Evolutionary conservation across 176 grass and related monocot species (phyloP), one percentile per base, ranked within the genome.

Genomic region (Thalia dealbata): DNA sequence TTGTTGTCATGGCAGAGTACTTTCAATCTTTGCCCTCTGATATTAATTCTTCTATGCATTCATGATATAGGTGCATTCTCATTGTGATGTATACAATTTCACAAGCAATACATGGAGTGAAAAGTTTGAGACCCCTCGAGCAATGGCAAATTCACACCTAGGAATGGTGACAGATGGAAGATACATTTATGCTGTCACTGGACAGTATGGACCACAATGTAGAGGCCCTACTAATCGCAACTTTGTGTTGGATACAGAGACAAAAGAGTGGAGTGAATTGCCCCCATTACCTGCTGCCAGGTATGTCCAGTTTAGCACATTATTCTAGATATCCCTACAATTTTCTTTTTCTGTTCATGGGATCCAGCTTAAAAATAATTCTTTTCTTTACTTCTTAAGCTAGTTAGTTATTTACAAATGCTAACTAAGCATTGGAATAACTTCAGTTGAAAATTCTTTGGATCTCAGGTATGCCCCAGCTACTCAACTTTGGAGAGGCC

Each of bases 31-130:
- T 11, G 32, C 19, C 18, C 8, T 68, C 14, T 42, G 7, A 22
- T 44, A 32, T 12, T 13, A 68, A 15, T 78, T 76, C 55, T 74
- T 32, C n/a, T 16, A 48, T 41, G 10, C 0, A 41, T 68, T 55
- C 13, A 11, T 41, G 19, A 65, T 42, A 64, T 64, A 96, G 92
- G 92, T 96, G 3, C 89, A 96, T 89, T 89, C 86, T 83, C 89
- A 96, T 83, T 86, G 91, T 12, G 92, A 91, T 78, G 78, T 96
- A n/a, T 96, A 87, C 61, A 89, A 87, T 79, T 89, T 96, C 63
- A 87, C 86, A 15, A 77, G 79, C 38, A 92, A 92, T 71, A 82
- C 79, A 75, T 96, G 92, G 89, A 50, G 42, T 21, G 64, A 70
- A 52, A 89, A 72, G 79, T 96, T 96, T 85, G 77, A 81, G 74